Conservation (phyloP, 2,329 filamentous ascomycete species). For the Exophiala alcalophila region DNA sequence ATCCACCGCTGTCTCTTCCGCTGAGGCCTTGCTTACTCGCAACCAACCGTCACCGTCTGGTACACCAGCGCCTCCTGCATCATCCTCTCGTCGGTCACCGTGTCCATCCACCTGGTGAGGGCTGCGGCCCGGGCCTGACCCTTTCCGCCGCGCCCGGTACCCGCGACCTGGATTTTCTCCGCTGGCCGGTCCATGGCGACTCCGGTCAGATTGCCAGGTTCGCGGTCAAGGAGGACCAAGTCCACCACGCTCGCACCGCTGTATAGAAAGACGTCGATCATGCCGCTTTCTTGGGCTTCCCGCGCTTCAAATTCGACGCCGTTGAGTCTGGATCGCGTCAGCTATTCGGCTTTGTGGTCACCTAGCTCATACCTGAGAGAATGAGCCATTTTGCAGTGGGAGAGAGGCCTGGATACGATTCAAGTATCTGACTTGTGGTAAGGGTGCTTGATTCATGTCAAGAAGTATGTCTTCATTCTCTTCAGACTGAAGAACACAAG, state of each 20-base stretch:
- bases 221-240: constrained; percentile 9
- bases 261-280: constrained; percentile 17
- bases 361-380: not conserved
- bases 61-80: constrained; percentile 12
- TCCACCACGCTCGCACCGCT: constrained; percentile 11
- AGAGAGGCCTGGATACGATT: not conserved
- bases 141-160: constrained; percentile 2
- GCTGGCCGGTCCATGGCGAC: not conserved
- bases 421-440: not conserved
- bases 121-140: constrained; percentile 4
- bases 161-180: not conserved
- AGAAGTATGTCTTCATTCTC: not conserved
- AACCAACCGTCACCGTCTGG: constrained; percentile 9
- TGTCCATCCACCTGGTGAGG: constrained; percentile 17
- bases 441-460: not conserved
- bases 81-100: constrained; percentile 16
- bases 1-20: not conserved
- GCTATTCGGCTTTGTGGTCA: not conserved
- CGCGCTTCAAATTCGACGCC: not conserved
- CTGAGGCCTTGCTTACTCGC: not conserved
- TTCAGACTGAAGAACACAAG: not conserved
- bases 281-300: constrained; percentile 5
- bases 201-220: not conserved
- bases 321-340: constrained; percentile 3
- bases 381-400: not conserved